Percentiles rank a stretch among this genome's conserved stretches.
These are phyloP conservation scores for Boletus huronensis DNA, from an alignment of 768 basidiomycete species.

Conservation along the genomic window DNA sequence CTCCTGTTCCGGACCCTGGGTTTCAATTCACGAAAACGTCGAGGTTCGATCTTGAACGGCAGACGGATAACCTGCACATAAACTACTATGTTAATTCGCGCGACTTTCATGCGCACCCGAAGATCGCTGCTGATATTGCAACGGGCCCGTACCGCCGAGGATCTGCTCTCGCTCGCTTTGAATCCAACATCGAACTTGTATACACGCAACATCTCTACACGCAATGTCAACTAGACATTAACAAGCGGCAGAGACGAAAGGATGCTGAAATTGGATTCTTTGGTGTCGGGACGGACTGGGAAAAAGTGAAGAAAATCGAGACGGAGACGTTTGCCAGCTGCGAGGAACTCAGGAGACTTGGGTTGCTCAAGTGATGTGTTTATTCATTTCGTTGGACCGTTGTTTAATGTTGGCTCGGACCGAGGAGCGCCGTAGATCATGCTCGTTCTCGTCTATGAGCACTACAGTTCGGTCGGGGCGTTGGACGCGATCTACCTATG, in stretches of 20 bases:
- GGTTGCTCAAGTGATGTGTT: conserved; percentile 43
- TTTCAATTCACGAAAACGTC: conserved; percentile 65
- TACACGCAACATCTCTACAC: conserved; percentile 70
- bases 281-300: conserved; percentile 90
- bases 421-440: conserved; percentile 9
- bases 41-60: conserved; percentile 66
- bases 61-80: conserved; percentile 66
- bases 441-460: conserved; percentile 2
- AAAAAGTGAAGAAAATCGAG: conserved; percentile 74
- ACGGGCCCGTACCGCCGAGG: conserved; percentile 34
- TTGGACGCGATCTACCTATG: conserved; percentile 8
- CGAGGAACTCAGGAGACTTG: conserved; percentile 66
- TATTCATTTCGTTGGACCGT: conserved; percentile 3
- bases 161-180: conserved; percentile 54
- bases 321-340: conserved; percentile 71
- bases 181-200: conserved; percentile 67
- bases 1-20: conserved; percentile 70
- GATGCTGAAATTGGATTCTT: conserved; percentile 83
- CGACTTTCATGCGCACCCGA: conserved; percentile 75
- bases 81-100: conserved; percentile 80
- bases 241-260: conserved; percentile 64
- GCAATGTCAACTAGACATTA: conserved; percentile 67
- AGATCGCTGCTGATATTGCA: conserved; percentile 69
- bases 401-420: conserved; percentile 11
- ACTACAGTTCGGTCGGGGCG: not conserved